These are phyloP conservation scores for Odonthalia washingtoniensis DNA, from an alignment of 31 red algal genomes.

Conservation along the genomic window DNA sequence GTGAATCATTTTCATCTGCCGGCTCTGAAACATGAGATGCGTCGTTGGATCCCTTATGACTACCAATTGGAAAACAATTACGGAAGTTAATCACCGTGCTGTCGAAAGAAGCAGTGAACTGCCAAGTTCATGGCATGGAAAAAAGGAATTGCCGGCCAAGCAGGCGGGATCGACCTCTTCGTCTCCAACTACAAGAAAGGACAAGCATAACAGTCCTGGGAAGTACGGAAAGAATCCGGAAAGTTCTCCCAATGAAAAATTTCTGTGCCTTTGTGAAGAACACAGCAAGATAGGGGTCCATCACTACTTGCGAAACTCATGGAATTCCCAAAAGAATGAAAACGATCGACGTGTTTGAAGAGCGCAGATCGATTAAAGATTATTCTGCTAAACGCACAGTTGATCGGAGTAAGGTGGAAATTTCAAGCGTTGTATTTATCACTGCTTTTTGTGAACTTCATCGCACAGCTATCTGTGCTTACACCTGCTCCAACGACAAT, in stretches of 20 bases:
- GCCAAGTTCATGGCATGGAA: slow-evolving; percentile 20
- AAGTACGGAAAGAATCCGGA: too few relatives aligned
- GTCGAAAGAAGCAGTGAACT: slow-evolving; percentile 39
- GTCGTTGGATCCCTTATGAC: slow-evolving; percentile 22
- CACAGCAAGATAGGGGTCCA: background rate
- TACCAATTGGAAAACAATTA: slow-evolving; percentile 36
- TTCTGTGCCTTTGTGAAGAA: too few relatives aligned
- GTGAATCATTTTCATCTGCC: too few relatives aligned
- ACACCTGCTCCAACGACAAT: too few relatives aligned
- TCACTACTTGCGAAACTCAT: background rate
- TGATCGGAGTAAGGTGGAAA: background rate
- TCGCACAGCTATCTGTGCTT: background rate
- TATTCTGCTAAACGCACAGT: background rate
- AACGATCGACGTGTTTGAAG: background rate
- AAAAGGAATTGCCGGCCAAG: background rate
- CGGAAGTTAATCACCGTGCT: slow-evolving; percentile 24
- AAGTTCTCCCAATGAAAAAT: too few relatives aligned
- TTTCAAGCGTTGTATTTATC: background rate
- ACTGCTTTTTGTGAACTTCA: background rate
- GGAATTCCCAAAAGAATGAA: background rate
- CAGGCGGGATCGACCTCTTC: background rate
- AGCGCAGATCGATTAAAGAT: background rate
- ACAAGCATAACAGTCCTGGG: too few relatives aligned
- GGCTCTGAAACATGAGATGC: slow-evolving; percentile 42
- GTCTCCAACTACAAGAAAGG: background rate